phyloP scores from a whole-genome alignment of 202 grass and related monocot species.

The Digitaria exilis region DNA sequence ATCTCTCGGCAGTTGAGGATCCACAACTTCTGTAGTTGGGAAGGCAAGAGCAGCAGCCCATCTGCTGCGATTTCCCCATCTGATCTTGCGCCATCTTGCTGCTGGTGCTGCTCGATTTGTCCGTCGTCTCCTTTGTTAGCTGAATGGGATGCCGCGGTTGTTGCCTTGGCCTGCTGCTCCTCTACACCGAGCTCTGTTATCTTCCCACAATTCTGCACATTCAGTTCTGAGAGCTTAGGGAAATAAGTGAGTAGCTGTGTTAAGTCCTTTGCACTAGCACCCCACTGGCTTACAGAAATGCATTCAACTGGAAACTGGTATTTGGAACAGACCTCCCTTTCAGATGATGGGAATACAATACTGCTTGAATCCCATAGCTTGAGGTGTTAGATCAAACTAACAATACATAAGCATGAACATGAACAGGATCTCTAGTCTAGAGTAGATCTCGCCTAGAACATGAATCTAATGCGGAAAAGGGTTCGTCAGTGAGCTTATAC shows the following conservation, averaged over 20 bases:
- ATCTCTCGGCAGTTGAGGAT: not conserved
- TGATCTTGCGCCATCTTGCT: not conserved
- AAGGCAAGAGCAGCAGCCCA: not conserved
- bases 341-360: not conserved
- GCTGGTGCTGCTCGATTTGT: not conserved
- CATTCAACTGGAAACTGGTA: not conserved
- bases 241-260: not conserved
- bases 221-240: not conserved
- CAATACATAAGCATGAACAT: no score
- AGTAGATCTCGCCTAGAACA: no score
- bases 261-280: not conserved
- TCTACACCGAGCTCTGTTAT: not conserved
- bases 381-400: no score
- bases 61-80: not conserved
- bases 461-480: no score
- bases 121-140: no score
- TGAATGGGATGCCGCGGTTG: not conserved
- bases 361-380: not conserved
- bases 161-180: not conserved
- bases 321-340: not conserved
- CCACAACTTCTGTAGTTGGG: rapidly evolving
- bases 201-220: rapidly evolving
- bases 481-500: no score
- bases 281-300: not conserved
- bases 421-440: no score